phyloP scores from a whole-genome alignment of 2,329 filamentous ascomycete species.

The Cordyceps sp. region DNA sequence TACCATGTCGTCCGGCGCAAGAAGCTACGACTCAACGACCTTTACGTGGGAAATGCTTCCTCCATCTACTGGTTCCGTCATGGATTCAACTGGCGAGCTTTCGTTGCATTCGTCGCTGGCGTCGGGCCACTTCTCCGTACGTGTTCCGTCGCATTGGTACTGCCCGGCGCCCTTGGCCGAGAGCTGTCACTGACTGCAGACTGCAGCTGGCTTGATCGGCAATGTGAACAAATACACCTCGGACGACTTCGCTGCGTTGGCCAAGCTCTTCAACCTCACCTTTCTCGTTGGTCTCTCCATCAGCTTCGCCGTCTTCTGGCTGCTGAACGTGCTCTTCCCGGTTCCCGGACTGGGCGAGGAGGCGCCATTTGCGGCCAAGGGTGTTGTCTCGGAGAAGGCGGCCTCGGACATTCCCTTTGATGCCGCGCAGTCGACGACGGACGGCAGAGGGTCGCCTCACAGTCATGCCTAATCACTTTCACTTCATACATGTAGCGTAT shows the following conservation, averaged over 20 bases:
- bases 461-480: too few species aligned
- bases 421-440: too few species aligned
- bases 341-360: constrained; percentile 4
- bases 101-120: constrained; percentile 9
- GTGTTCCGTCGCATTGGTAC: too few species aligned
- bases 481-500: too few species aligned
- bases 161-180: too few species aligned
- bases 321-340: constrained; percentile 3
- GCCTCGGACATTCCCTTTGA: too few species aligned
- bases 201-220: constrained; percentile 3
- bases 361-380: not conserved
- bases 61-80: constrained; percentile 20
- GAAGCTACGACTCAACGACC: constrained; percentile 18
- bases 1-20: constrained; percentile 14
- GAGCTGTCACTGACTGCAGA: not conserved
- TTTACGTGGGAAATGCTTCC: constrained; percentile 14
- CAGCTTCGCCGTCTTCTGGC: constrained; percentile 4
- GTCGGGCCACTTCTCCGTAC: not conserved
- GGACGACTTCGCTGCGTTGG: constrained; percentile 2
- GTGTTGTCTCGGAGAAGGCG: not conserved
- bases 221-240: constrained; percentile 3
- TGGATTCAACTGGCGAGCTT: constrained; percentile 19
- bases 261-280: constrained; percentile 5
- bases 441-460: too few species aligned
- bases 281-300: constrained; percentile 5